A percentile compares a stretch with the other conserved stretches of the same genome.
These are phyloP conservation scores for Hymenoscyphus albidus DNA, from an alignment of 2,329 filamentous ascomycete species.

Conservation along the genomic window DNA sequence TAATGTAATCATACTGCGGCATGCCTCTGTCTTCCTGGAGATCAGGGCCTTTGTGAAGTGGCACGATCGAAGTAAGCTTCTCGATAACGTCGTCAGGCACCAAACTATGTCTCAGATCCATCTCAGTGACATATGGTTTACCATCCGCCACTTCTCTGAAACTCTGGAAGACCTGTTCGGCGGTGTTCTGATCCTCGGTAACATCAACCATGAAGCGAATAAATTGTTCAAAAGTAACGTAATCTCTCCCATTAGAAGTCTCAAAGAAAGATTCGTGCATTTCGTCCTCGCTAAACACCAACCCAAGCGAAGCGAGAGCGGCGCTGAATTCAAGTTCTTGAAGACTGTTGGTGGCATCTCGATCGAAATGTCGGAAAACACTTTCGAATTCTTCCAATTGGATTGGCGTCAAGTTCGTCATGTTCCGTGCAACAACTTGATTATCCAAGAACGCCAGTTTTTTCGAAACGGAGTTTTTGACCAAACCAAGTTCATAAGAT, in stretches of 20 bases:
- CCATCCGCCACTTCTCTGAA: constrained; percentile 97
- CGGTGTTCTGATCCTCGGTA: constrained; percentile 97
- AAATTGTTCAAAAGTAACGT: constrained; percentile 96
- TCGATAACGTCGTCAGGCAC: constrained; percentile 98
- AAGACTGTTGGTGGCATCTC: constrained; percentile 83
- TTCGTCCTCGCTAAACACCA: constrained; percentile 95
- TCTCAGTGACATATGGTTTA: constrained; percentile 97
- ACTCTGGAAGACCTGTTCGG: constrained; percentile 96
- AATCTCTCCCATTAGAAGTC: constrained; percentile 72
- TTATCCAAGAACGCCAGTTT: constrained; percentile 97
- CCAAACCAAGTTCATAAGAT: constrained; percentile 85
- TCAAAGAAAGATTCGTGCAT: constrained; percentile 95
- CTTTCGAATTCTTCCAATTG: constrained; percentile 98
- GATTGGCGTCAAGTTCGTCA: constrained; percentile 98
- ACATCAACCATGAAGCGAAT: constrained; percentile 99
- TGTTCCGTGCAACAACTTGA: constrained; percentile 95
- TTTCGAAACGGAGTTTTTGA: constrained; percentile 89
- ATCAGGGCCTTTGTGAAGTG: constrained; percentile 77
- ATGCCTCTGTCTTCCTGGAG: constrained; percentile 78
- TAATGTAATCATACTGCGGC: constrained; percentile 92
- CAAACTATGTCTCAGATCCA: constrained; percentile 89
- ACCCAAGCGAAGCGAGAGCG: constrained; percentile 85
- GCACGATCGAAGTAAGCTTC: constrained; percentile 83
- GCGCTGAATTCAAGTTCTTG: constrained; percentile 95
- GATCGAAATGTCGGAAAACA: constrained; percentile 96